Evolutionary conservation across 2,329 filamentous ascomycete genomes (phyloP).

Genomic region (Coniochaeta ligniaria): DNA sequence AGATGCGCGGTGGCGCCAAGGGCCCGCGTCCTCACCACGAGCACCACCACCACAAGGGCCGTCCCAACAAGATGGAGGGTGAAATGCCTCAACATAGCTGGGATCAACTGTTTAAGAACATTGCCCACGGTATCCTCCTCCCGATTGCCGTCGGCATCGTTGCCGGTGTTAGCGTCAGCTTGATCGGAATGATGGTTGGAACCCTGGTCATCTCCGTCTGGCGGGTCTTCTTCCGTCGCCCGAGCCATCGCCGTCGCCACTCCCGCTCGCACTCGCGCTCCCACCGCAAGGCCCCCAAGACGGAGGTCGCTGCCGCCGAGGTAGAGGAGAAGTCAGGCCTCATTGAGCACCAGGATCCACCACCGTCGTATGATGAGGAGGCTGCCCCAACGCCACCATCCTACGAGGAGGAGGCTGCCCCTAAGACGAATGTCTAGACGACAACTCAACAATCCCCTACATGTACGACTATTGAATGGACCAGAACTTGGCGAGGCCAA

Average conservation of each 20-base stretch:
- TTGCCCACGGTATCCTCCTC: constrained; percentile 56
- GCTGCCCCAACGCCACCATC: background rate
- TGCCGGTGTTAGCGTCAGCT: constrained; percentile 59
- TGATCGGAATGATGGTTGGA: constrained; percentile 61
- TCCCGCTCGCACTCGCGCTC: constrained; percentile 1
- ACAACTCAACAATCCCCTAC: background rate
- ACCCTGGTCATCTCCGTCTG: constrained; percentile 53
- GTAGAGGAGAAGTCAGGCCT: constrained; percentile 44
- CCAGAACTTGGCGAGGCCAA: background rate
- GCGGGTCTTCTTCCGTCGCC: constrained; percentile 36
- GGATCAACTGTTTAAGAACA: constrained; percentile 42
- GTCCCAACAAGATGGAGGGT: constrained; percentile 7
- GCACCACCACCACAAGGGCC: constrained; percentile 14
- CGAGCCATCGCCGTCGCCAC: constrained; percentile 20
- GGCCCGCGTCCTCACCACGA: constrained; percentile 12
- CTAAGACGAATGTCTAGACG: background rate
- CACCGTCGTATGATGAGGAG: constrained; percentile 18
- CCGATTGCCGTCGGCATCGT: constrained; percentile 63
- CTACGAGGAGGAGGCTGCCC: background rate
- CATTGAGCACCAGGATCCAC: constrained; percentile 30
- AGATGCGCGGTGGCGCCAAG: constrained; percentile 17
- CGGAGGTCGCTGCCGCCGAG: constrained; percentile 23
- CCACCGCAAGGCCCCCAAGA: constrained; percentile 24
- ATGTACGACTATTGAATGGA: background rate
- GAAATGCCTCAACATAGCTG: constrained; percentile 23